Percentiles rank a stretch among this genome's conserved stretches.
Evolutionary conservation across 2,329 filamentous ascomycete species (phyloP).

Genomic region (Trichoderma sp.): DNA sequence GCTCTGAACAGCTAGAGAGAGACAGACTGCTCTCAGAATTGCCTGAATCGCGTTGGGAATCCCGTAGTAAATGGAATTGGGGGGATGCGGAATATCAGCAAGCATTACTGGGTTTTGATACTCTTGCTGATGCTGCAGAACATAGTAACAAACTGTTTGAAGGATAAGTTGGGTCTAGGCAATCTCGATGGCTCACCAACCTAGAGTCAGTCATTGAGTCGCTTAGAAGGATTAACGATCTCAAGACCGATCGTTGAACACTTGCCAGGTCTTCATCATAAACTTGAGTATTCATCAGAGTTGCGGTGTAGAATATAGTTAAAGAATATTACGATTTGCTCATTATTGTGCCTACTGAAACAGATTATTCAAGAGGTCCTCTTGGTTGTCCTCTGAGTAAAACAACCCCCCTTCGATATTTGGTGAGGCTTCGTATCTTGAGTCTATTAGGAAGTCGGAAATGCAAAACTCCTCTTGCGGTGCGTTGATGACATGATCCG

Average conservation of each 20-base stretch:
- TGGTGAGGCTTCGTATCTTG: background rate
- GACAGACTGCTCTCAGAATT: background rate
- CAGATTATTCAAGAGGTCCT: background rate
- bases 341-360: background rate
- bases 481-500: background rate
- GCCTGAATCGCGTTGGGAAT: background rate
- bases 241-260: background rate
- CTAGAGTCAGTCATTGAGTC: too few relatives aligned
- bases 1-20: background rate
- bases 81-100: background rate
- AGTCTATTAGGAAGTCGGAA: background rate
- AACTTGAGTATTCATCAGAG: background rate
- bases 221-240: background rate
- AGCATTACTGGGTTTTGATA: background rate
- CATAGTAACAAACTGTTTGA: background rate
- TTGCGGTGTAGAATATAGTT: background rate
- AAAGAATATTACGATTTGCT: background rate
- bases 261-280: background rate
- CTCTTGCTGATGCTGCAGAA: background rate
- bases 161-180: too few relatives aligned
- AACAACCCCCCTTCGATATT: background rate
- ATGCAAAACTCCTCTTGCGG: background rate
- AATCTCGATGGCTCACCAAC: too few relatives aligned
- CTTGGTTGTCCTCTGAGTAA: background rate
- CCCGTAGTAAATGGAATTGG: background rate